Percentiles rank a stretch among this genome's conserved stretches.
These are phyloP conservation scores for Claviceps maximensis DNA, from an alignment of 2,329 filamentous ascomycete species.

Conservation along the genomic window DNA sequence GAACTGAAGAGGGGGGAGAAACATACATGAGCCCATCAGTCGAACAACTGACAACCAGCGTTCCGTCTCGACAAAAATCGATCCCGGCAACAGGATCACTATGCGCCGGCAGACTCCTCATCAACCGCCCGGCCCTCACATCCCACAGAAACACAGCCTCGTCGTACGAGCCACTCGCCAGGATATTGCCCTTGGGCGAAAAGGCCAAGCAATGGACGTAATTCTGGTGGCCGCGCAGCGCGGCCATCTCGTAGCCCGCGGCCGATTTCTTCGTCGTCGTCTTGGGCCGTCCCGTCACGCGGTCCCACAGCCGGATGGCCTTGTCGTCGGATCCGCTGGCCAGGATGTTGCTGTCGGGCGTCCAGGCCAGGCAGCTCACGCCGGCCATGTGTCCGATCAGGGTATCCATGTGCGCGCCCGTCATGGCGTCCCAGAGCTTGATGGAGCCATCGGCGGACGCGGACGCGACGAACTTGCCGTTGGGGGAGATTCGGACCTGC, in stretches of 20 bases:
- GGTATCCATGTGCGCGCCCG: slow-evolving; percentile 70
- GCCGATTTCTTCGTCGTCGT: slow-evolving; percentile 27
- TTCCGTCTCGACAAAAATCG: slow-evolving; percentile 86
- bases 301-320: slow-evolving; percentile 83
- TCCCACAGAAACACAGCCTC: slow-evolving; percentile 98
- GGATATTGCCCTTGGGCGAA: slow-evolving; percentile 94
- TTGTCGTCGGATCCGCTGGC: slow-evolving; percentile 95
- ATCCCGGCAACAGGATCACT: slow-evolving; percentile 90
- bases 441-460: slow-evolving; percentile 81
- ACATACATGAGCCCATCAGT: slow-evolving; percentile 76
- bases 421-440: slow-evolving; percentile 77
- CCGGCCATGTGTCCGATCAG: slow-evolving; percentile 89
- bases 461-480: slow-evolving; percentile 80
- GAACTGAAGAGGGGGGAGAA: too few species aligned
- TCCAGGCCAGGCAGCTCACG: slow-evolving; percentile 88
- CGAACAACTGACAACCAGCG: slow-evolving; percentile 79
- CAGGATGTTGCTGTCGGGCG: slow-evolving; percentile 73
- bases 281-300: slow-evolving; percentile 44
- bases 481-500: slow-evolving; percentile 79
- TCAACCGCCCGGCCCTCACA: slow-evolving; percentile 70
- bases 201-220: slow-evolving; percentile 92
- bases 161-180: slow-evolving; percentile 90
- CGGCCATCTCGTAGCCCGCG: slow-evolving; percentile 31
- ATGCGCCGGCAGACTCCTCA: slow-evolving; percentile 86
- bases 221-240: slow-evolving; percentile 80